These are phyloP conservation scores for Glaciozyma martinii DNA, from an alignment of 768 basidiomycete genomes.

Conservation along the genomic window DNA sequence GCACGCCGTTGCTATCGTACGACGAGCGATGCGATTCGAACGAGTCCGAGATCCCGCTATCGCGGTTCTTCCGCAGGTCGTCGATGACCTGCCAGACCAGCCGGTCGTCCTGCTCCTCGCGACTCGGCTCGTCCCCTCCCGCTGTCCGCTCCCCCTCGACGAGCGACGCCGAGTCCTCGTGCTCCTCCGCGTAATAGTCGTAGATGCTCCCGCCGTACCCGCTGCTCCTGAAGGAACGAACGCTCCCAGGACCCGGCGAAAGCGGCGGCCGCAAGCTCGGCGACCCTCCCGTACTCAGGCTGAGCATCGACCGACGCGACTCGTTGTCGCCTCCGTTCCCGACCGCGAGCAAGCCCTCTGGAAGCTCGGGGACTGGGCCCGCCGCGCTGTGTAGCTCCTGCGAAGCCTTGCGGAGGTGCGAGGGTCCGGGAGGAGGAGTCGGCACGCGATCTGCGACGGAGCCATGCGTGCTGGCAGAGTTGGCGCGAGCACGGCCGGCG, in stretches of 20 bases:
- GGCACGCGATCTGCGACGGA: slow-evolving; percentile 6
- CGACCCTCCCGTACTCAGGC: slow-evolving; percentile 5
- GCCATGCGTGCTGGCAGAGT: background rate
- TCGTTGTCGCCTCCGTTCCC: background rate
- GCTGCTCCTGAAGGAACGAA: slow-evolving; percentile 11
- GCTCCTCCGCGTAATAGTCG: slow-evolving; percentile 1
- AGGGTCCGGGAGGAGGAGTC: slow-evolving; percentile 7
- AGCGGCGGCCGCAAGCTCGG: background rate
- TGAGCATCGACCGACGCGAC: background rate
- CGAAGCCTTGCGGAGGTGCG: slow-evolving; percentile 12
- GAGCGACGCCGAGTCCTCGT: background rate
- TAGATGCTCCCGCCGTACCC: slow-evolving; percentile 27
- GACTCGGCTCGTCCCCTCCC: too few relatives aligned
- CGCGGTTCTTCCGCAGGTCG: slow-evolving; percentile 19
- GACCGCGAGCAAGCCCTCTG: background rate
- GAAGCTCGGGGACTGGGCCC: slow-evolving; percentile 2
- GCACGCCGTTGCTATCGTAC: background rate
- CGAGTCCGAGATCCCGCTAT: slow-evolving; percentile 9
- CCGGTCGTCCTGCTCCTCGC: slow-evolving; percentile 11
- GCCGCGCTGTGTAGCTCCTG: slow-evolving; percentile 1
- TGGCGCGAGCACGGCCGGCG: too few relatives aligned
- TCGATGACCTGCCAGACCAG: slow-evolving; percentile 24
- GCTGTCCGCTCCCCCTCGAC: background rate
- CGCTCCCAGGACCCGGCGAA: background rate
- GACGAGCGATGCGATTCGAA: slow-evolving; percentile 19